phyloP scores from a whole-genome alignment of 345 rosid species.

The Punica granatum region DNA sequence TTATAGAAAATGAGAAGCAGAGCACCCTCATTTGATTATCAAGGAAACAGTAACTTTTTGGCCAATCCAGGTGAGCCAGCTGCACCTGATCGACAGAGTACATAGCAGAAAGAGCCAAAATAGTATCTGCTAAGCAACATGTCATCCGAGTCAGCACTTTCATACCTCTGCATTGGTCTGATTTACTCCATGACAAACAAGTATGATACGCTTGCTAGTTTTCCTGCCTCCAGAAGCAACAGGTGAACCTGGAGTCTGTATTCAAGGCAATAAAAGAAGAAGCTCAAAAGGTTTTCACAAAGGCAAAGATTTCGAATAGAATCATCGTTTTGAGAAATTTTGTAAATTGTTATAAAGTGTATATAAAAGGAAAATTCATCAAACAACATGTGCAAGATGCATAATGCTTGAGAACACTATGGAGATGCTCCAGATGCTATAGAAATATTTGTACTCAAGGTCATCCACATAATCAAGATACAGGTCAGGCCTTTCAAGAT shows the following conservation, averaged over 20 bases:
- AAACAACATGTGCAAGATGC: neutral
- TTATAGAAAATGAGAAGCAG: neutral
- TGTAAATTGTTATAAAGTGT: neutral
- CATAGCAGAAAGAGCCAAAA: neutral
- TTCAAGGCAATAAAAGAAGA: neutral
- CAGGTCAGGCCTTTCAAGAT: neutral
- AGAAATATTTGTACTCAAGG: neutral
- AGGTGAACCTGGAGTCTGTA: conserved; percentile 90
- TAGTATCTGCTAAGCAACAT: neutral
- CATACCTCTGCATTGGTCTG: conserved; percentile 45
- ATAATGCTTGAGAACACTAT: neutral
- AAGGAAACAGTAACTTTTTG: neutral
- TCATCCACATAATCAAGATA: neutral
- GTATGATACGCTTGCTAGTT: conserved; percentile 61
- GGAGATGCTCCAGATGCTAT: neutral
- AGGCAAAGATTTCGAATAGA: neutral
- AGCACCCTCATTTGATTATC: neutral
- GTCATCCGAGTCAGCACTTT: neutral
- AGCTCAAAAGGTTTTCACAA: neutral
- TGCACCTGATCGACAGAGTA: neutral
- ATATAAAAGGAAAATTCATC: neutral
- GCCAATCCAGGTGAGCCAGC: neutral
- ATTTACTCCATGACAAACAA: conserved; percentile 65
- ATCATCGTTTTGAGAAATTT: neutral
- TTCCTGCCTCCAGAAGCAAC: conserved; percentile 72